Evolutionary conservation across 2,329 filamentous ascomycete species (phyloP).

Genomic region (Penicillium expansum): DNA sequence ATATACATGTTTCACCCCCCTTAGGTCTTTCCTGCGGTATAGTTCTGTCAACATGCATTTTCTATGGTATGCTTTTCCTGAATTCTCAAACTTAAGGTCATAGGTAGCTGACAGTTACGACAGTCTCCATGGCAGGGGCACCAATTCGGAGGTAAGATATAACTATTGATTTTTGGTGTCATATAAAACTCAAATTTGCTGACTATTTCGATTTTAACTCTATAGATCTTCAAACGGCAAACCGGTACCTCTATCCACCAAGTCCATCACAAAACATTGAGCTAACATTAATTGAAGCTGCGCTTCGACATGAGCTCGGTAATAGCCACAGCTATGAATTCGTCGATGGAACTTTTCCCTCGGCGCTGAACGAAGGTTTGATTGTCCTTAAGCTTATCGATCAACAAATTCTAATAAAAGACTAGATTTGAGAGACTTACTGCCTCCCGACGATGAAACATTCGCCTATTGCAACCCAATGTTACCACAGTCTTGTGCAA

Average conservation of each 20-base stretch:
- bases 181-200: background rate
- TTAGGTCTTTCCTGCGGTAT: background rate
- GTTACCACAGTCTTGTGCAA: background rate
- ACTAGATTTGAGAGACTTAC: background rate
- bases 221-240: background rate
- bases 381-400: background rate
- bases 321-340: conserved; percentile 23
- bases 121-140: conserved; percentile 26
- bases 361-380: conserved; percentile 14
- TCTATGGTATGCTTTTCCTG: background rate
- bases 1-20: background rate
- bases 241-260: background rate
- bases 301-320: conserved; percentile 23
- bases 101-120: background rate
- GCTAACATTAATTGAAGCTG: conserved; percentile 8
- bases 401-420: background rate
- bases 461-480: background rate
- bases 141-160: conserved; percentile 19
- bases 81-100: background rate
- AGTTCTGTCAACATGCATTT: background rate
- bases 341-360: conserved; percentile 19
- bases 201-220: background rate
- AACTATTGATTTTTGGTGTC: background rate
- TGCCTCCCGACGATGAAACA: background rate
- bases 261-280: no score